Conservation (phyloP, 192 early-diverging fungal species). For the Umbelopsis sp. region DNA sequence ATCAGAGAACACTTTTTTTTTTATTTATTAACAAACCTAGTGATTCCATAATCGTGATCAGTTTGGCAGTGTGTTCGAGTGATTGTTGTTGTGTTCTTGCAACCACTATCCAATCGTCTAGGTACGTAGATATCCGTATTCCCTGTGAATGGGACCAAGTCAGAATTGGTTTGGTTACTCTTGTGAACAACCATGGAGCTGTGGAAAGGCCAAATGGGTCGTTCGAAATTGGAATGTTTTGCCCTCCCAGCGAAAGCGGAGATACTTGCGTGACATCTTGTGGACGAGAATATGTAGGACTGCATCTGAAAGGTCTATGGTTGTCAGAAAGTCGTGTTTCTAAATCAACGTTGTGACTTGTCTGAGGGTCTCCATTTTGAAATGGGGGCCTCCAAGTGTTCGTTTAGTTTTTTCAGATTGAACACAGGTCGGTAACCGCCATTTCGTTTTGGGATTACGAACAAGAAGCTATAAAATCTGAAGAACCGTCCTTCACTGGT, state of each 20-base stretch:
- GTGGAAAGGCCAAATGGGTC: constrained; percentile 14
- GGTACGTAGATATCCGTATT: constrained; percentile 4
- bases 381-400: constrained; percentile 8
- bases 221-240: constrained; percentile 27
- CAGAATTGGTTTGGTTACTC: constrained; percentile 5
- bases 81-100: neutral
- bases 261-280: constrained; percentile 22
- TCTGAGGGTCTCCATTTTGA: constrained; percentile 37
- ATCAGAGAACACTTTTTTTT: constrained; percentile 25
- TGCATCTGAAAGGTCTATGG: constrained; percentile 39
- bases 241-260: constrained; percentile 34
- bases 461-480: constrained; percentile 34
- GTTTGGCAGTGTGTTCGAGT: neutral
- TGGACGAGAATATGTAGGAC: constrained; percentile 40
- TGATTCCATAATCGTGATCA: neutral
- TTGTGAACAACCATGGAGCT: neutral
- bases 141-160: neutral
- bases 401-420: constrained; percentile 18
- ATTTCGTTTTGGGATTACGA: constrained; percentile 33
- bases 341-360: constrained; percentile 24
- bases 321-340: constrained; percentile 28
- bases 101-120: constrained; percentile 11
- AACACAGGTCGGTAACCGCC: constrained; percentile 33
- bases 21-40: constrained; percentile 31
- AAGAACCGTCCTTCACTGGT: constrained; percentile 12